Base-by-base conservation (phyloP, 495 filamentous ascomycete genomes). In the Polyplosphaeria fusca region DNA sequence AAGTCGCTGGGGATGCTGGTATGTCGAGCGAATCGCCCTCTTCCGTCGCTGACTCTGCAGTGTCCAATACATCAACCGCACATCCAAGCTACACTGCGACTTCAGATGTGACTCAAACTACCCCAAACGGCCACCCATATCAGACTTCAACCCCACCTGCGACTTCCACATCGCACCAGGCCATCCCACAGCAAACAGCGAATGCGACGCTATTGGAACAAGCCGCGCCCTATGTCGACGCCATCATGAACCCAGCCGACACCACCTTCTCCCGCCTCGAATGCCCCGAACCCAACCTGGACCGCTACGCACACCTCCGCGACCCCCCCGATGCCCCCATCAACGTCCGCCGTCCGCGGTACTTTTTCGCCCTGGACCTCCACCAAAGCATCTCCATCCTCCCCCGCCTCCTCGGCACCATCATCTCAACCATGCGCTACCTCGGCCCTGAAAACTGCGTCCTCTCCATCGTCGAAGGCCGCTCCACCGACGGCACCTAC, bases 291-390 rank as follows among this genome's bases (percentile, higher is more conserved):
- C 50, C 32, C 5, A 49, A 55, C 48, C 14, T 19, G 19, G 23
- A 30, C 5, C 64, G 70, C n/a, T 71, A 73, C 45, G 37, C 41
- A n/a, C 39, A 60, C 20, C 39, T 72, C 7, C 37, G 25, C 52
- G 50, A n/a, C 41, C 40, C 12, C 26, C 18, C n/a, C 14, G 19
- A 22, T 3, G 24, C 26, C 18, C n/a, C 22, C 11, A n/a, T n/a
- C n/a, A n/a, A n/a, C n/a, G 26, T 18, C 51, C 25, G 5, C 41
- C 37, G 4, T 24, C 61, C 66, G 23, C 67, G 55, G 52, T 79
- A 77, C 53, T 74, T 78, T 57, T 79, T 82, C 40, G 77, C 77
- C 11, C 63, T 82, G 35, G 66, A 79, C 47, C 66, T 79, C 11
- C 67, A 69, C 26, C 66, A 79, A 63, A 70, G 68, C 38, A 45